Conservation (phyloP, 768 basidiomycete species). For the Podaxis mareebaensis region DNA sequence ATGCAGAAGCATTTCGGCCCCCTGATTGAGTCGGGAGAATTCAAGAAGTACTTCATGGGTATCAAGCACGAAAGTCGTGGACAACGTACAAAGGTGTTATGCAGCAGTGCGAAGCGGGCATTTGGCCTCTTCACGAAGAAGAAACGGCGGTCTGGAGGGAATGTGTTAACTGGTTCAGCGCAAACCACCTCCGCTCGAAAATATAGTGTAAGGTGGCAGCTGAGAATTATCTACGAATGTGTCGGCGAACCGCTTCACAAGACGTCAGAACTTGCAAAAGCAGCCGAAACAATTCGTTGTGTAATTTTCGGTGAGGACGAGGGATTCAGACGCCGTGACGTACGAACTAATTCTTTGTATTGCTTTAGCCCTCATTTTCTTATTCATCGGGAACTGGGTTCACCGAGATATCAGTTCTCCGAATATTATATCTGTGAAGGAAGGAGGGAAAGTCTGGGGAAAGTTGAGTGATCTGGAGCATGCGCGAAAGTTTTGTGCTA, state of each 20-base stretch:
- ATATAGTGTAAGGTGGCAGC: not conserved
- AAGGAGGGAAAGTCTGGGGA: not conserved
- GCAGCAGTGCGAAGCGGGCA: too few relatives aligned
- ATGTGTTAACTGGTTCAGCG: not conserved
- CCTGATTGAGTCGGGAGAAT: not conserved
- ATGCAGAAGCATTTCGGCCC: not conserved
- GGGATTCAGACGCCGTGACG: not conserved
- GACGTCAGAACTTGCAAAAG: not conserved
- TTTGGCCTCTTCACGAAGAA: too few relatives aligned
- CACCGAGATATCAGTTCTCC: slow-evolving; percentile 17
- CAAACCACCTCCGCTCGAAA: not conserved
- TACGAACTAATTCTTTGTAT: not conserved
- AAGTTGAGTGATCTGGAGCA: slow-evolving; percentile 16
- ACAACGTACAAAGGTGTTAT: too few relatives aligned
- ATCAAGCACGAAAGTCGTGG: too few relatives aligned
- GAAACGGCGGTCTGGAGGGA: too few relatives aligned
- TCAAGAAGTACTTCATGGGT: slow-evolving; percentile 3
- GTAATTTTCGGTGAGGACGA: not conserved
- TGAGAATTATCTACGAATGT: not conserved
- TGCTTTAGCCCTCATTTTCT: slow-evolving; percentile 10
- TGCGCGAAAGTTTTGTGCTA: not conserved
- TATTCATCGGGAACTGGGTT: slow-evolving; percentile 15
- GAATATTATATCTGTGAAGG: slow-evolving; percentile 13
- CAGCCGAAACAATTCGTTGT: not conserved
- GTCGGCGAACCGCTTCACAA: not conserved